Base-by-base conservation (phyloP, 768 basidiomycete species). In the Russula earlei region DNA sequence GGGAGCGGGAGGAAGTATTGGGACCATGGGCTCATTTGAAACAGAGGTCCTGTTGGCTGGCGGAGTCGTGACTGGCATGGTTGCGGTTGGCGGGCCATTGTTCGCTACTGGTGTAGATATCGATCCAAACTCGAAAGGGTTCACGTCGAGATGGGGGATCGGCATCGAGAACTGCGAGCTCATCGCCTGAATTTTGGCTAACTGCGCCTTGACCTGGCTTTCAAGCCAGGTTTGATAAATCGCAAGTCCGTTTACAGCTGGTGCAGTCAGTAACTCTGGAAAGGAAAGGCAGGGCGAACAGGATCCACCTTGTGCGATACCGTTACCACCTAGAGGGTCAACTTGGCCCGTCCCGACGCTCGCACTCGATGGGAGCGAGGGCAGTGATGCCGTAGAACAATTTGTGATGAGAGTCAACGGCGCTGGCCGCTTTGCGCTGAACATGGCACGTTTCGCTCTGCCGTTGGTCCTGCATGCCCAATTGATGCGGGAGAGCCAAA, bases 111-210 rank as follows among this genome's bases (percentile, higher is more conserved):
- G 5, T 5, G 46, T 24, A 8, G 40, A 14, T 14, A 36, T 49
- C 33, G 34, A 9, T 5, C 34, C 33, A 14, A 44, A 9, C 3
- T 43, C 27, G 42, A 48, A 48, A 1, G 46, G 7, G 15, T 53
- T 42, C 33, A 12, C n/a, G 14, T 54, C 47, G 5, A 58, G 52
- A 27, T 58, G 36, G 7, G 46, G 57, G 22, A 58, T 19, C 12
- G 57, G 57, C 11, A 58, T 49, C n/a, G 46, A 42, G 36, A 22
- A 54, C 11, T 44, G 17, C 5, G 20, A 29, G 47, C 57, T 49
- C 57, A 58, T 58, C 0, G 40, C 46, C 17, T 25, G 33, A 17
- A 58, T 48, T 22, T 8, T 58, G 5, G 52, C 52, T 34, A 49
- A 54, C 36, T 58, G 57, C 4, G 14, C 41, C 20, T 27, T 25